A percentile compares a stretch with the other conserved stretches of the same genome.
These are phyloP conservation scores for Colletotrichum spaethianum DNA, from an alignment of 2,329 filamentous ascomycete genomes.

Conservation along the genomic window DNA sequence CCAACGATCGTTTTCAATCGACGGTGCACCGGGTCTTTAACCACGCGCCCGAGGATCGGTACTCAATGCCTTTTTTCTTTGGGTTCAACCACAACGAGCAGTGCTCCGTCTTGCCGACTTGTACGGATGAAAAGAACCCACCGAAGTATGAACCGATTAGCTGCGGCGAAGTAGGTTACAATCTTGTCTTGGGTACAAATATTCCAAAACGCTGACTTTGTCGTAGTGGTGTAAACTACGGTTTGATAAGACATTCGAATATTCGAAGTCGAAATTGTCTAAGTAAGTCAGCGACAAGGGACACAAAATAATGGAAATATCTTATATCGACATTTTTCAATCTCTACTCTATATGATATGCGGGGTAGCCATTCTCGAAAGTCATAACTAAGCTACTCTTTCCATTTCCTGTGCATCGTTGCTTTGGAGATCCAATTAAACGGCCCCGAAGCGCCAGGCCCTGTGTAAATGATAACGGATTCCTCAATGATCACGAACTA, in stretches of 20 bases:
- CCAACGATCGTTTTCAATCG: slow-evolving; percentile 45
- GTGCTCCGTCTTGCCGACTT: slow-evolving; percentile 63
- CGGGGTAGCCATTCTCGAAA: too few species aligned
- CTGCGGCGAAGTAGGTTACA: slow-evolving; percentile 56
- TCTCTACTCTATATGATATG: too few species aligned
- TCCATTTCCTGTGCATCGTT: too few species aligned
- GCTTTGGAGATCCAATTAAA: too few species aligned
- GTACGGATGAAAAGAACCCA: slow-evolving; percentile 60
- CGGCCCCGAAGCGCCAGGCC: too few species aligned
- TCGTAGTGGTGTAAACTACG: slow-evolving; percentile 31
- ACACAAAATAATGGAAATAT: too few species aligned
- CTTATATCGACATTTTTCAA: too few species aligned
- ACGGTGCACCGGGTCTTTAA: slow-evolving; percentile 67
- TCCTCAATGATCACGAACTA: too few species aligned
- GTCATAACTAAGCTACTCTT: too few species aligned
- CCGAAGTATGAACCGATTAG: slow-evolving; percentile 66
- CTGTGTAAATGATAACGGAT: too few species aligned
- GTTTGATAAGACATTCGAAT: slow-evolving; percentile 35
- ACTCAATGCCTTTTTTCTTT: slow-evolving; percentile 72
- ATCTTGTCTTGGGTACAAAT: too few species aligned
- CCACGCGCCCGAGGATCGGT: slow-evolving; percentile 55
- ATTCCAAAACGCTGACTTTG: not conserved
- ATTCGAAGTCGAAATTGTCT: not conserved
- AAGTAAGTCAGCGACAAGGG: not conserved
- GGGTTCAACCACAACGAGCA: slow-evolving; percentile 67